Percentiles rank a stretch among this genome's conserved stretches.
These are phyloP conservation scores for Trichoderma asperelloides DNA, from an alignment of 495 filamentous ascomycete genomes.

Conservation along the genomic window DNA sequence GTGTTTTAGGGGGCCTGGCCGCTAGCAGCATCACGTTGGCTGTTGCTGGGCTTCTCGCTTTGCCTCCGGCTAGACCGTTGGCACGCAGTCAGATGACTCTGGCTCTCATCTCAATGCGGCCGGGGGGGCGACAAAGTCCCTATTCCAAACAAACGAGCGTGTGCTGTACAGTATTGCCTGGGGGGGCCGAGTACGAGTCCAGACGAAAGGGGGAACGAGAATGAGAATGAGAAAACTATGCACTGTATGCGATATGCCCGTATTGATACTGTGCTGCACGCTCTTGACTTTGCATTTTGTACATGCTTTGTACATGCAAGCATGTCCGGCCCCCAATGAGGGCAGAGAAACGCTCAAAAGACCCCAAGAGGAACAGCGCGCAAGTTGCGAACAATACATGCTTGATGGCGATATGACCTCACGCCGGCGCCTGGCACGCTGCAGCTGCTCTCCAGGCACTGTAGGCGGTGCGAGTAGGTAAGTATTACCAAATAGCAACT, in stretches of 20 bases:
- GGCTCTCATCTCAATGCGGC: not conserved
- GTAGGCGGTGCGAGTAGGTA: no score
- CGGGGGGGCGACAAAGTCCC: not conserved
- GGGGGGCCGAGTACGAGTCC: not conserved
- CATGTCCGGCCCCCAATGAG: not conserved
- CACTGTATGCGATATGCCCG: not conserved
- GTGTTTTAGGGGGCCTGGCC: not conserved
- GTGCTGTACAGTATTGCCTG: not conserved
- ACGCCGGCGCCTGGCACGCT: not conserved
- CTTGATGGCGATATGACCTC: slow-evolving; percentile 5
- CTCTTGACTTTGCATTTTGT: not conserved
- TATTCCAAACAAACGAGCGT: not conserved
- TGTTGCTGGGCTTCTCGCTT: not conserved
- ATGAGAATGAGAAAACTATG: not conserved
- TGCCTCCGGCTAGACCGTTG: slow-evolving; percentile 1
- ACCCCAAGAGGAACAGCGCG: not conserved
- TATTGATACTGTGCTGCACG: not conserved
- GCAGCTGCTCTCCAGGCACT: not conserved
- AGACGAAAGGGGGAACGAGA: slow-evolving; percentile 1
- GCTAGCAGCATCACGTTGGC: not conserved
- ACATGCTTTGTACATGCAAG: no score
- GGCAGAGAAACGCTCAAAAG: not conserved
- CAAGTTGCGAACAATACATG: no score
- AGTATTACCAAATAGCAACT: slow-evolving; percentile 11
- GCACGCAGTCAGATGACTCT: not conserved